These are phyloP conservation scores for Ogataea nitratoaversa DNA, from an alignment of 805 yeast species.

Conservation along the genomic window DNA sequence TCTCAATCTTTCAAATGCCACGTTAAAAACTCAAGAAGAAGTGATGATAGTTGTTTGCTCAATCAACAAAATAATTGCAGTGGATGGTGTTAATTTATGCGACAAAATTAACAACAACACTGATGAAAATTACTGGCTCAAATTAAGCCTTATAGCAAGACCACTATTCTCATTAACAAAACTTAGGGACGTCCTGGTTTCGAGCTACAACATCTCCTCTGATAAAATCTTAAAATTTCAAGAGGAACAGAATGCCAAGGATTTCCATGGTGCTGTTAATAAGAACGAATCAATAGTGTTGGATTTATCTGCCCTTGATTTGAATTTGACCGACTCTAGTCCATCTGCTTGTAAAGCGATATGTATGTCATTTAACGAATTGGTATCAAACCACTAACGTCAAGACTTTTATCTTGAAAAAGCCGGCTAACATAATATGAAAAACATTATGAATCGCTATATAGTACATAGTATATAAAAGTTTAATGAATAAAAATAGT, in stretches of 20 bases:
- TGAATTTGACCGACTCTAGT: constrained; percentile 2
- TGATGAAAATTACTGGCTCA: constrained; percentile 1
- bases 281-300: constrained; percentile 9
- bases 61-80: constrained; percentile 39
- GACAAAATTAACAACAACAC: constrained; percentile 12
- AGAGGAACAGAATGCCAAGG: constrained; percentile 16
- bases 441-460: background rate
- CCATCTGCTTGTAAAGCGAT: background rate
- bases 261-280: constrained; percentile 12
- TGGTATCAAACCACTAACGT: background rate
- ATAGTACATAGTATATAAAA: background rate
- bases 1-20: constrained; percentile 36
- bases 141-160: constrained; percentile 12
- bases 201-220: constrained; percentile 18
- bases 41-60: constrained; percentile 39
- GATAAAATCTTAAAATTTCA: constrained; percentile 19
- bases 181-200: constrained; percentile 10
- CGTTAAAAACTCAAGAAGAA: constrained; percentile 47
- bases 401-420: background rate
- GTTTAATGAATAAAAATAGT: background rate
- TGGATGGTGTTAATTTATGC: constrained; percentile 38
- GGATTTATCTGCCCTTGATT: constrained; percentile 9
- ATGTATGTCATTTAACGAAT: background rate
- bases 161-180: constrained; percentile 13
- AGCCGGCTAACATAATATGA: background rate